Evolutionary conservation across 176 grass and related monocot species (phyloP).

Genomic region (Dactylis glomerata): DNA sequence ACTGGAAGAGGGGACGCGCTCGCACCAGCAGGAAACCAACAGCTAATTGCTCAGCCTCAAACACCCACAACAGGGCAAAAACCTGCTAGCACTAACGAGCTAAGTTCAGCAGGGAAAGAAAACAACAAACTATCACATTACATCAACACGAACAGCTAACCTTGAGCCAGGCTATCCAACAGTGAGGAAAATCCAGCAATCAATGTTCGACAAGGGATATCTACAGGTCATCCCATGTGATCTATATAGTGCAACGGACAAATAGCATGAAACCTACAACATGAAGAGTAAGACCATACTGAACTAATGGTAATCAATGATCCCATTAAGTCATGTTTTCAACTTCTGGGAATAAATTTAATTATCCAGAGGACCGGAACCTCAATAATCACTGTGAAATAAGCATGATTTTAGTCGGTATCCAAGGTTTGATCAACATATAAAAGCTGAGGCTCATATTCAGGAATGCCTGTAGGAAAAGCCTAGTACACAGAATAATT

Average conservation of each 20-base stretch:
- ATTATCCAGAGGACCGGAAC: not conserved
- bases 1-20: no score
- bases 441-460: not conserved
- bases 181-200: constrained; percentile 19
- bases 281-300: no score
- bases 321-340: not conserved
- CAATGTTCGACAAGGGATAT: not conserved
- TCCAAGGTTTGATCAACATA: not conserved
- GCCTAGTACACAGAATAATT: not conserved
- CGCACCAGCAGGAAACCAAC: no score
- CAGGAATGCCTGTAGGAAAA: not conserved
- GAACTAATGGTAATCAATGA: not conserved
- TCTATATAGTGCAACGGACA: not conserved
- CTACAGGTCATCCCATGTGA: not conserved
- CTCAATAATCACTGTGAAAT: not conserved
- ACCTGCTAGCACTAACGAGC: no score
- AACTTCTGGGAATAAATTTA: not conserved
- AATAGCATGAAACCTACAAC: no score
- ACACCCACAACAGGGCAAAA: no score
- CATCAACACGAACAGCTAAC: no score
- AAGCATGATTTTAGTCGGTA: not conserved
- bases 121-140: no score
- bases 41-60: no score
- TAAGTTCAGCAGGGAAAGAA: no score
- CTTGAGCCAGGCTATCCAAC: no score